Conservation (phyloP, 805 yeast genomes). For the Yamadazyma scolyti region DNA sequence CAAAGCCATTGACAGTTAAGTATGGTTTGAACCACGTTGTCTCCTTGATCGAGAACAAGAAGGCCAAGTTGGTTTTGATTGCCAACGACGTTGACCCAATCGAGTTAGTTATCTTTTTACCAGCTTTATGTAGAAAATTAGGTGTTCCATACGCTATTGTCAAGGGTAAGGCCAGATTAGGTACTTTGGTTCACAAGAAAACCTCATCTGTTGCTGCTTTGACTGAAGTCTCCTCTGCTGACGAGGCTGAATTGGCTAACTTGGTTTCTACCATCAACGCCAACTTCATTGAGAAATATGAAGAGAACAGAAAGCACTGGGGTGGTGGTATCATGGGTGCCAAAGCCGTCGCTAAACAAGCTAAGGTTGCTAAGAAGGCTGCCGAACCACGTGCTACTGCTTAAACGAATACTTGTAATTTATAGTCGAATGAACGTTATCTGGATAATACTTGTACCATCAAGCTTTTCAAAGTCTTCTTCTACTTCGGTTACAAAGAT, state of each 20-base stretch:
- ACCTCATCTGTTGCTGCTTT: constrained; percentile 96
- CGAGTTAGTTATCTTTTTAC: constrained; percentile 94
- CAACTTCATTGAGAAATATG: constrained; percentile 91
- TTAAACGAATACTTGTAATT: constrained; percentile 9
- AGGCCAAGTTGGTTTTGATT: constrained; percentile 93
- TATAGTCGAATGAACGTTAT: constrained; percentile 4
- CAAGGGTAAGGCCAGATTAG: constrained; percentile 59
- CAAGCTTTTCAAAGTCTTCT: not conserved
- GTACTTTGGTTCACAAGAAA: constrained; percentile 96
- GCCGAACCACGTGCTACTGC: constrained; percentile 67
- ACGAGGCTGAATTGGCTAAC: constrained; percentile 91
- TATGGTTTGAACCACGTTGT: constrained; percentile 99
- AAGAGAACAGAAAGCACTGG: constrained; percentile 97
- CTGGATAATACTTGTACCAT: not conserved
- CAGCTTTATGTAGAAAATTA: constrained; percentile 99
- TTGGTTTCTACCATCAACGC: constrained; percentile 90
- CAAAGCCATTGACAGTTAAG: constrained; percentile 95
- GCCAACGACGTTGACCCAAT: constrained; percentile 99
- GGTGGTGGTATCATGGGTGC: constrained; percentile 99
- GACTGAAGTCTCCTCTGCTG: constrained; percentile 92
- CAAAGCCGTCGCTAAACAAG: constrained; percentile 84
- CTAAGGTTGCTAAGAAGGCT: constrained; percentile 63
- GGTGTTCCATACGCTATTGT: constrained; percentile 99
- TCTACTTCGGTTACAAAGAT: not conserved
- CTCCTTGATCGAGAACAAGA: constrained; percentile 95